Evolutionary conservation across 805 yeast genomes (phyloP), one percentile per base, ranked within the genome.

Genomic region (Komagataella phaffii): DNA sequence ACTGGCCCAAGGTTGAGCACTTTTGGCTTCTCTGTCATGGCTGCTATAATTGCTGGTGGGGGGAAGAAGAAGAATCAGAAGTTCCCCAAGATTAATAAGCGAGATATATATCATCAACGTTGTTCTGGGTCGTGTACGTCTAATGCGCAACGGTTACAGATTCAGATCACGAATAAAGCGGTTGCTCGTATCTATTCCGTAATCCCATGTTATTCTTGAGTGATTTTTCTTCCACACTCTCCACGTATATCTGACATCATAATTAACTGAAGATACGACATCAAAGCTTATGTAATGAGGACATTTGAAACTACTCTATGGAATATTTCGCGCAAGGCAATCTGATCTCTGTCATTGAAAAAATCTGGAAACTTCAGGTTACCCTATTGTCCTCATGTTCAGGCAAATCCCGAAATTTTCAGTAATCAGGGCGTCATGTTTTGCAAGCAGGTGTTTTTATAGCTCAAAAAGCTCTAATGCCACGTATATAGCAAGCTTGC

Each of bases 1-100:
- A 80, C 72, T 12, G 74, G 71, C 6, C 89, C 91, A 43, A 88
- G 64, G 64, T 87, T 73, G 23, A 88, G 71, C 8, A 88, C 79
- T 55, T 78, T 76, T 49, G 86, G 82, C 58, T 74, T 75, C 10
- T 63, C 52, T 52, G 61, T 55, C 1, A 59, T 50, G 30, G 6
- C 7, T 12, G 23, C 7, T 44, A 17, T 63, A 7, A 57, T 62
- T 19, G 49, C 44, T 21, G 55, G 54, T 17, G 55, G 55, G 1
- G 56, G 24, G 56, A 49, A 47, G 46, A 51, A n/a, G 60, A 10
- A 30, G 40, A 7, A 30, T 4, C 8, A 30, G 3, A 12, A 30
- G 40, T 10, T 30, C 14, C 6, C 40, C 14, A 14, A 30, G 40
- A 30, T 30, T 10, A 10, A 8, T 30, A 30, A 30, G 40, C 40